phyloP scores from a whole-genome alignment of 257 asterid genomes.

The Pogostemon cablin region DNA sequence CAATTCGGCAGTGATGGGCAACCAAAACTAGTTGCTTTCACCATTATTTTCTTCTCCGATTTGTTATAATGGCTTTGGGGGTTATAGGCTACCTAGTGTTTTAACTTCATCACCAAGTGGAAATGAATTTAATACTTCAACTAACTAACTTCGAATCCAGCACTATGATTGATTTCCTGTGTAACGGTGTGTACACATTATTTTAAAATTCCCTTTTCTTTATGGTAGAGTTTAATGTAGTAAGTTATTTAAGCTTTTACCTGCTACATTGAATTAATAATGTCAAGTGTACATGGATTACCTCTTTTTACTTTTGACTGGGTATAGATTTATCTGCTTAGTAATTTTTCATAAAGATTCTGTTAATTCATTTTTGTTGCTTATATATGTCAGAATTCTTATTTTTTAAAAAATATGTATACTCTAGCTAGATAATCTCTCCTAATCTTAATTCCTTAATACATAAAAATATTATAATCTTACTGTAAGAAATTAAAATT shows the following conservation, averaged over 20 bases:
- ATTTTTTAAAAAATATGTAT: no score
- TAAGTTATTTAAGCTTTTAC: neutral
- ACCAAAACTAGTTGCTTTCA: conserved; percentile 49
- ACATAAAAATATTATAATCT: no score
- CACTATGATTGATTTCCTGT: conserved; percentile 28
- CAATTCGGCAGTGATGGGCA: conserved; percentile 47
- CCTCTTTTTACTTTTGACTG: no score
- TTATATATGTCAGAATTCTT: no score
- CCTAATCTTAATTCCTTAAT: no score
- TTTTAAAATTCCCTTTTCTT: conserved; percentile 12
- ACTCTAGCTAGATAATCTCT: no score
- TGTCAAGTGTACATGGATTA: no score
- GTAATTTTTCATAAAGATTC: no score
- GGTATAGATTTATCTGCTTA: no score
- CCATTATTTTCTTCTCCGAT: conserved; percentile 31
- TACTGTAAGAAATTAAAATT: no score
- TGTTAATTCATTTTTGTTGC: no score
- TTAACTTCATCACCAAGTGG: conserved; percentile 40
- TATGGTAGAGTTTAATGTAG: neutral
- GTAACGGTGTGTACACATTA: conserved; percentile 7
- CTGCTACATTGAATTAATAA: neutral
- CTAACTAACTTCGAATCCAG: conserved; percentile 22
- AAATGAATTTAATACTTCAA: conserved; percentile 32
- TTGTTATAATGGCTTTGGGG: conserved; percentile 28
- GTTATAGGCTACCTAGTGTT: conserved; percentile 32